Evolutionary conservation across 129 eudicot species (phyloP), one percentile per base, ranked within the genome.

Genomic region (Escallonia rubra): DNA sequence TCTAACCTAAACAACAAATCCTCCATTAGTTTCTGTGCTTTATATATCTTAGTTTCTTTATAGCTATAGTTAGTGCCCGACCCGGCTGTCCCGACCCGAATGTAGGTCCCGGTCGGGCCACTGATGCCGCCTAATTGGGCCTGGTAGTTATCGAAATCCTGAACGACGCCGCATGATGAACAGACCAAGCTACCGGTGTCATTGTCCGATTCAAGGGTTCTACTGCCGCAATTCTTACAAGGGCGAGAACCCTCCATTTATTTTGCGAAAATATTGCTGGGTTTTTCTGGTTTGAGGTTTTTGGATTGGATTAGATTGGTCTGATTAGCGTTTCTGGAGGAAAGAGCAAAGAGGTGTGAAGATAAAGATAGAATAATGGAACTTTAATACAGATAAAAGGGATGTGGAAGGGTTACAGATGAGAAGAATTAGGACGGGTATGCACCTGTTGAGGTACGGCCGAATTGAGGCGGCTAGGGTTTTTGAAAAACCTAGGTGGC

Each of bases 61-160:
- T 78, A 87, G 7, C 41, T 64, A 57, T 59, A 72, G 13, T 50
- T 45, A 12, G 38, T 73, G 57, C 87, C 85, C 5, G 83, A 48
- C 60, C 90, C 90, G 3, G 83, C 66, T 3, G 83, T 87, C 61
- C 90, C 95, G 12, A 74, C 13, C 4, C 76, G 86, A 55, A 84
- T 63, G 11, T n/a, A 63, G 8, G 85, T 80, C 41, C 92, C 87
- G n/a, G 81, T 59, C 2, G 80, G 82, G 61, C 95, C 96, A 41
- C 47, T 69, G 13, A 79, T 45, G 23, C 87, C 91, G 62, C 84
- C 86, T 51, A 77, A 56, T 13, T 80, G 81, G 38, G 83, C 79
- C 43, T 87, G 80, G 41, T 49, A 87, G 58, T 82, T 78, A 65
- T 78, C 79, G 61, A 47, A 87, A 11, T 78, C 81, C 61, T 80